A percentile compares a stretch with the other conserved stretches of the same genome.
Conservation (phyloP, 2,329 filamentous ascomycete species). For the Lasiodiplodia hormozganensis region DNA sequence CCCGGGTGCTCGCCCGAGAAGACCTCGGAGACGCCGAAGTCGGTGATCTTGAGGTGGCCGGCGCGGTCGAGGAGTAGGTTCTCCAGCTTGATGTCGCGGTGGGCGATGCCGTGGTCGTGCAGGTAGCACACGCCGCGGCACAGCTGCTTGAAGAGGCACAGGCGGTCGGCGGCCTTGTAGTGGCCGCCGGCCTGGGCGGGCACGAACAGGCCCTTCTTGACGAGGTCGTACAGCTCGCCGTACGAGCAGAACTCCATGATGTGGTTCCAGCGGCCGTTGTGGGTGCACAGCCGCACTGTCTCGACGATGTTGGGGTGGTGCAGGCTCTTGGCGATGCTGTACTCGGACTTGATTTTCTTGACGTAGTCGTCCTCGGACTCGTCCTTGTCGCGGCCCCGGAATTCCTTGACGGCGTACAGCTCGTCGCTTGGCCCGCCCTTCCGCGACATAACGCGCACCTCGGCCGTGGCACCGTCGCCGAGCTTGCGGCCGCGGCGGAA, state of each 20-base stretch:
- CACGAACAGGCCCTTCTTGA: slow-evolving; percentile 61
- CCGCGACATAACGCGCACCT: slow-evolving; percentile 77
- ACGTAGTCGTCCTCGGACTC: slow-evolving; percentile 79
- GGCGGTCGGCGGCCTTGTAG: slow-evolving; percentile 71
- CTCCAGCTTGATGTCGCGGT: slow-evolving; percentile 90
- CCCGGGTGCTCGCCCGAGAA: slow-evolving; percentile 85
- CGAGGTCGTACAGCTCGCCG: slow-evolving; percentile 79
- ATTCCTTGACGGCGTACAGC: slow-evolving; percentile 86
- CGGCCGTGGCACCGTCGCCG: slow-evolving; percentile 82
- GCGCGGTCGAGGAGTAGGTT: slow-evolving; percentile 81
- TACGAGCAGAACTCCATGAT: slow-evolving; percentile 92
- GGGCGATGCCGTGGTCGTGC: slow-evolving; percentile 83
- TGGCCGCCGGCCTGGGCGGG: slow-evolving; percentile 2
- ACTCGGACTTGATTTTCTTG: slow-evolving; percentile 91
- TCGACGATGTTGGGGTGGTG: slow-evolving; percentile 88
- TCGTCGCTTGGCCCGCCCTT: slow-evolving; percentile 68
- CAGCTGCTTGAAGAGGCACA: slow-evolving; percentile 90
- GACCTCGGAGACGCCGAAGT: slow-evolving; percentile 89
- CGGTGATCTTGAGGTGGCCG: slow-evolving; percentile 86
- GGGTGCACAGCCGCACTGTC: slow-evolving; percentile 75
- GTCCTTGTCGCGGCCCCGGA: slow-evolving; percentile 72
- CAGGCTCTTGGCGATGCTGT: slow-evolving; percentile 82
- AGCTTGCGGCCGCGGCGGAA: slow-evolving; percentile 76
- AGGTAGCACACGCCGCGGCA: slow-evolving; percentile 82
- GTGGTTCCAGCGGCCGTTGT: slow-evolving; percentile 81